Conservation (phyloP, 2,329 filamentous ascomycete species). For the Onygenales sp. region DNA sequence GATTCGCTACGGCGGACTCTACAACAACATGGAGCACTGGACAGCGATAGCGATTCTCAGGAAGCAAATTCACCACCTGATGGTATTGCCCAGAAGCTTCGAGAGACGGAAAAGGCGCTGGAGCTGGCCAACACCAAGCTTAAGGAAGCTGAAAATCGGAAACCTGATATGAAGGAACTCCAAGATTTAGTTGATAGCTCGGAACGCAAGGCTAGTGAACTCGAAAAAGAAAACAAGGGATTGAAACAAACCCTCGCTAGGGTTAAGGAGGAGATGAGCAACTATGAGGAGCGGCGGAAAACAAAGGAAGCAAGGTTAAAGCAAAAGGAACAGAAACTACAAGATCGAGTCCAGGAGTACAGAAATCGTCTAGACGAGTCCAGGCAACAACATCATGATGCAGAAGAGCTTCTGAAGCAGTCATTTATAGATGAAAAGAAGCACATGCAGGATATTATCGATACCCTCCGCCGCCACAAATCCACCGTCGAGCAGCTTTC, state of each 20-base stretch:
- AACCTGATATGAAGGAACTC: constrained; percentile 25
- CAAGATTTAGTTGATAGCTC: constrained; percentile 27
- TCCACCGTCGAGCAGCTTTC: constrained; percentile 20
- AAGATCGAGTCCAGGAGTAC: constrained; percentile 31
- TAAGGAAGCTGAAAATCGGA: constrained; percentile 22
- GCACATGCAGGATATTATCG: constrained; percentile 30
- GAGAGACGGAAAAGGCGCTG: constrained; percentile 24
- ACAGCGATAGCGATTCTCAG: constrained; percentile 17
- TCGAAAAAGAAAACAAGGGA: constrained; percentile 31
- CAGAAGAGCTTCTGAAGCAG: constrained; percentile 25
- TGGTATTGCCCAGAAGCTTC: constrained; percentile 19
- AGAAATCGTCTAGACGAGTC: constrained; percentile 27
- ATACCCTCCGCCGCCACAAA: constrained; percentile 24
- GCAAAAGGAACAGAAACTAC: constrained; percentile 29
- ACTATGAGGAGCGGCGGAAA: constrained; percentile 33
- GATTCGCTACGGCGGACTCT: constrained; percentile 26
- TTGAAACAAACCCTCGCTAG: constrained; percentile 32
- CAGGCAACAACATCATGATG: constrained; percentile 26
- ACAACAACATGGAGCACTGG: constrained; percentile 31
- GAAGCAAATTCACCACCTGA: constrained; percentile 13
- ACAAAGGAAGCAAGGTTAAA: constrained; percentile 34
- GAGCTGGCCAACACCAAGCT: constrained; percentile 26
- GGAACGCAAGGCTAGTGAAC: constrained; percentile 30
- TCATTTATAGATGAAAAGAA: constrained; percentile 28
- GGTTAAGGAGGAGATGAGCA: constrained; percentile 33